These are phyloP conservation scores for Aspergillus ochraceus DNA, from an alignment of 2,329 filamentous ascomycete species.

Conservation along the genomic window DNA sequence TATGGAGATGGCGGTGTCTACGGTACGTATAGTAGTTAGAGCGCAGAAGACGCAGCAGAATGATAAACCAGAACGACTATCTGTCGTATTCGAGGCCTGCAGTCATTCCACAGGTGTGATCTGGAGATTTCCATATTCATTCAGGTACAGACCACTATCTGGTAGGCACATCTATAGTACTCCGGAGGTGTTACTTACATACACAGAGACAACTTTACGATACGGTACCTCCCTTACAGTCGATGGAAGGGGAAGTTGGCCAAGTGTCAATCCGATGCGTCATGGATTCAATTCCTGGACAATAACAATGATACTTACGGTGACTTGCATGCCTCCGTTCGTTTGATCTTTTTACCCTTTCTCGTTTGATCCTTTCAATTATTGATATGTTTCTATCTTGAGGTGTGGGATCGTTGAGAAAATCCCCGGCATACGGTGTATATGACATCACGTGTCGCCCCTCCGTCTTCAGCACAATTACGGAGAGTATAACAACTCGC, in stretches of 20 bases:
- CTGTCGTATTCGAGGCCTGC: no score
- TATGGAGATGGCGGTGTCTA: no score
- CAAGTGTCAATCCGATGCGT: conserved; percentile 14
- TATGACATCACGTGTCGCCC: not conserved
- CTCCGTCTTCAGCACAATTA: not conserved
- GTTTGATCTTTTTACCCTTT: not conserved
- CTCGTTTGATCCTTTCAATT: not conserved
- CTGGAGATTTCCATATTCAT: not conserved
- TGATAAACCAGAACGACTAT: no score
- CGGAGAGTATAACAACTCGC: no score
- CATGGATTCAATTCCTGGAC: not conserved
- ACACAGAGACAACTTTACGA: not conserved
- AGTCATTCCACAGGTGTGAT: not conserved
- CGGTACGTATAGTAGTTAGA: no score
- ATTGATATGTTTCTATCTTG: not conserved
- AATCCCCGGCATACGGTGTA: not conserved
- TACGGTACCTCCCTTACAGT: not conserved
- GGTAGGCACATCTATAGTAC: not conserved
- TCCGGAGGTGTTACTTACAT: not conserved
- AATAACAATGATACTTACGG: not conserved
- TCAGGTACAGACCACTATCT: conserved; percentile 3
- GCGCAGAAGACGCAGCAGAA: no score
- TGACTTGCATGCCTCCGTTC: not conserved
- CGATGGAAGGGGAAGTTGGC: conserved; percentile 18
- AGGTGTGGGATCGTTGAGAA: no score